Evolutionary conservation across 768 basidiomycete genomes (phyloP).

Genomic region (Boletus subcaerulescens): DNA sequence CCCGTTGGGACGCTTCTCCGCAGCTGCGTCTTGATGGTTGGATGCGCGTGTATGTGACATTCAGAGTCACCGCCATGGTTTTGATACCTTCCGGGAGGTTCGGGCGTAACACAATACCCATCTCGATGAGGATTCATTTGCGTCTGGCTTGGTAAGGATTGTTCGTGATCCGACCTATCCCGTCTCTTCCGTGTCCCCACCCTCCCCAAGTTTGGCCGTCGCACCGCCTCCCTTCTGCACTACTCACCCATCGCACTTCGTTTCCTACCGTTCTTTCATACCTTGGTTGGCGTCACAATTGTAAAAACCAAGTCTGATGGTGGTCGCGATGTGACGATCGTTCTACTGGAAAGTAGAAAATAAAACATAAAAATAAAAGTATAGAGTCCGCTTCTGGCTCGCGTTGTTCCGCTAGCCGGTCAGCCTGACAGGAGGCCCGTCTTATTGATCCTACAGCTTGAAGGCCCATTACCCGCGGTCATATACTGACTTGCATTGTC

Average conservation of each 20-base stretch:
- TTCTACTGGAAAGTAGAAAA: neutral
- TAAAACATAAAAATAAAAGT: neutral
- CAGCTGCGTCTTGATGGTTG: constrained; percentile 1
- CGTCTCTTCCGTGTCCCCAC: constrained; percentile 10
- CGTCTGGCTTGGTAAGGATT: neutral
- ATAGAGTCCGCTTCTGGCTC: constrained; percentile 11
- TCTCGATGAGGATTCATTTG: constrained; percentile 1
- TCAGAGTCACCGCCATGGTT: constrained; percentile 8
- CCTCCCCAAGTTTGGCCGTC: neutral
- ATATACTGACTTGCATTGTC: constrained; percentile 8
- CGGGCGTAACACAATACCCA: constrained; percentile 17
- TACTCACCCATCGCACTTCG: neutral
- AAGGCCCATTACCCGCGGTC: neutral
- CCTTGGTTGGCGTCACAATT: constrained; percentile 1
- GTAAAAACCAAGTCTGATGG: neutral
- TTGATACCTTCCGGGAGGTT: constrained; percentile 3
- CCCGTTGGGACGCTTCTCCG: constrained; percentile 4
- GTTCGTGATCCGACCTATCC: constrained; percentile 21
- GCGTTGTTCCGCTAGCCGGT: constrained; percentile 19
- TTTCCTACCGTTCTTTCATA: neutral
- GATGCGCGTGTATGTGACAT: too few species aligned
- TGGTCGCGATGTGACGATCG: constrained; percentile 6
- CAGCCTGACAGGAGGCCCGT: constrained; percentile 16
- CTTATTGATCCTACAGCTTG: constrained; percentile 21
- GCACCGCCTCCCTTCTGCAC: neutral